Evolutionary conservation across 2,329 filamentous ascomycete species (phyloP), one percentile per base, ranked within the genome.

Genomic region (Penicillium sumatraense): DNA sequence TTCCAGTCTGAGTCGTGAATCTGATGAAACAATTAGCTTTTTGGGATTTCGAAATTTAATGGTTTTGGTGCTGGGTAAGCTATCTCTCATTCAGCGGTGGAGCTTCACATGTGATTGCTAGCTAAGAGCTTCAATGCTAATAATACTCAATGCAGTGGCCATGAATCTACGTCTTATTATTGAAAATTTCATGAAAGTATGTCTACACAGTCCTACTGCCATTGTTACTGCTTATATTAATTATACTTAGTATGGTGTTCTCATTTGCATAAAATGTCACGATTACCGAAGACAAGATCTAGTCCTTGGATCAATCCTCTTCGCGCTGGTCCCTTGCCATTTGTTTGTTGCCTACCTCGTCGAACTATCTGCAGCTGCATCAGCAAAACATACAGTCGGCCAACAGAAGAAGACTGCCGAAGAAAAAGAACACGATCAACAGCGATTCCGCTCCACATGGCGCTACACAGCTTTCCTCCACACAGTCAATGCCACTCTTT

Each of bases 31-130:
- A 2, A 91, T 93, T 20, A 96, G 91, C 72, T 98, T 97, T 70
- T 78, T 96, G 14, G 95, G 95, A 0, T 98, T 99, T 71, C 83
- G 93, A 57, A 99, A 99, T 72, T 83, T 99, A 60, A 96, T 97
- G 91, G 90, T 96, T 35, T 88, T 98, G 68, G 91, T 97, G 33
- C 78, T 96, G 58, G 86, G 91, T 95, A 82, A 60, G 83, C 65
- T 50, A 26, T 16, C 23, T 50, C 27, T 16, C 23, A 49, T 49
- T 16, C 31, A 20, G 20, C 23, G 9, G 16, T 9, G 14, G n/a
- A n/a, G n/a, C n/a, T n/a, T 21, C 18, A 31, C 29, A 31, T 31
- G 29, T 9, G 11, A 31, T 31, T 31, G 11, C 9, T 14, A n/a
- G n/a, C 29, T 2, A 31, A 27, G 26, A 5, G 5, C 11, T 9